Evolutionary conservation across 257 asterid species (phyloP), one percentile per base, ranked within the genome.

Genomic region (Scutellaria galericulata): DNA sequence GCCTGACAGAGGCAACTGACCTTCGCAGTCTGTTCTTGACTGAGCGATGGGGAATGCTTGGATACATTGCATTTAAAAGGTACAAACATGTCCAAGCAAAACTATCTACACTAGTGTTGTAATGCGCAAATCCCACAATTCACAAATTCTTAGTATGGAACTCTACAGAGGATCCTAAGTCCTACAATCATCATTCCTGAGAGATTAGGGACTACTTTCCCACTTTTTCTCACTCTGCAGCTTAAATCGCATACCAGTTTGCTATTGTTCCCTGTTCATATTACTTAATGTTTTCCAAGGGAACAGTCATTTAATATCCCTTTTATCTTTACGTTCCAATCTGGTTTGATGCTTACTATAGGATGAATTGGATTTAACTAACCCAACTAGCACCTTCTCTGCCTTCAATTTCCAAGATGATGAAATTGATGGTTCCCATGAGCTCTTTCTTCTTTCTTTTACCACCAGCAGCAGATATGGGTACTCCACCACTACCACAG

Each of bases 101-200:
- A 37, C 6, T 7, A 15, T 27, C 13, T 5, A 37, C 41, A 46
- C 41, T 5, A 24, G 10, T 67, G 42, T 35, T 12, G 24, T 14
- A 15, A 67, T 5, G 44, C 41, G 68, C 39, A 27, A 31, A 71
- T 7, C 64, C 35, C 57, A n/a, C 42, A 46, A 60, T 44, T 45
- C 60, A 48, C 59, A 24, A 57, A 46, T 20, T 39, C 61, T 42
- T 42, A 6, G 40, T 10, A 42, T 42, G 18, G 18, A 63, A 20
- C 54, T 14, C 50, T 18, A 63, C 5, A 9, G 35, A 20, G 68
- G 35, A 6, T 44, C 39, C 12, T 6, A 40, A 15, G 18, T 62
- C 52, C 53, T 14, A 58, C 5, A 47, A 47, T 47, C 12, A 47
- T 47, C 15, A 12, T 47, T 47, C 53, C 53, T 9, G 18, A 27